These are phyloP conservation scores for Posidonia australis DNA, from an alignment of 106 monocot genomes.

Conservation along the genomic window DNA sequence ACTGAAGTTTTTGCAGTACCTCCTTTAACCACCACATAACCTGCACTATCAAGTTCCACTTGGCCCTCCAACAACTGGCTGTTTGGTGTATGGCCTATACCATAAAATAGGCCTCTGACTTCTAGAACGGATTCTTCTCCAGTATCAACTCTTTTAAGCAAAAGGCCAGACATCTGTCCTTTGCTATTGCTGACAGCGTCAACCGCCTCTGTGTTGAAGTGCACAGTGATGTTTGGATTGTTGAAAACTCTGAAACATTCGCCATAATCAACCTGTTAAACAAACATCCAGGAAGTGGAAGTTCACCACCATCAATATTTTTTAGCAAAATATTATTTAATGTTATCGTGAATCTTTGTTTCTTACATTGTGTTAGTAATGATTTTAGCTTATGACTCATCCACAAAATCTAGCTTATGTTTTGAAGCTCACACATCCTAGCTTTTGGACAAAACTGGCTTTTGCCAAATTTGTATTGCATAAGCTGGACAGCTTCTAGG, in stretches of 20 bases:
- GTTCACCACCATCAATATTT: constrained; percentile 31
- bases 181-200: constrained; percentile 85
- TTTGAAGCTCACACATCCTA: no score
- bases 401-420: no score
- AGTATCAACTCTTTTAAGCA: constrained; percentile 49
- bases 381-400: no score
- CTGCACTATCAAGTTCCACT: constrained; percentile 66
- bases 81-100: constrained; percentile 93
- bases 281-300: constrained; percentile 83
- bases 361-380: neutral
- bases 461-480: no score
- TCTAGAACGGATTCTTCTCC: constrained; percentile 69
- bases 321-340: constrained; percentile 16
- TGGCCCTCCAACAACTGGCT: constrained; percentile 84
- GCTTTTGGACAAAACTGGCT: no score
- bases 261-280: constrained; percentile 99
- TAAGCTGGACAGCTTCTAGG: no score
- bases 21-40: constrained; percentile 70
- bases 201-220: constrained; percentile 79
- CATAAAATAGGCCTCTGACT: constrained; percentile 89
- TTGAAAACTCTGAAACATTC: constrained; percentile 99
- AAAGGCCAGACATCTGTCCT: constrained; percentile 86
- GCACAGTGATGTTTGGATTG: constrained; percentile 92
- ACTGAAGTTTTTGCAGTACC: constrained; percentile 78
- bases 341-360: neutral